These are phyloP conservation scores for Capsicum pubescens DNA, from an alignment of 257 asterid genomes.

Conservation along the genomic window DNA sequence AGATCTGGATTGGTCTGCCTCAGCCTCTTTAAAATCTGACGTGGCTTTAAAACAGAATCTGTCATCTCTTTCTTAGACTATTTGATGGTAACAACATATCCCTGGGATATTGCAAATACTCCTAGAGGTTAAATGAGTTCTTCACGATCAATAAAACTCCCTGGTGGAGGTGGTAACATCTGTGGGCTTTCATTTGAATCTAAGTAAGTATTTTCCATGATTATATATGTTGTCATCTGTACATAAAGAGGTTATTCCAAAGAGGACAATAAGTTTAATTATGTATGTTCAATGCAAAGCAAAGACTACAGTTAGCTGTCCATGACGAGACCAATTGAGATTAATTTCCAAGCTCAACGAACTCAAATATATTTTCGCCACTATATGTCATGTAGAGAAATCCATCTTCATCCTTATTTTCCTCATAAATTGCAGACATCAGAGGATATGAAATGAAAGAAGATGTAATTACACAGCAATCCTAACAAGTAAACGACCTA, in stretches of 20 bases:
- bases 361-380: slow-evolving; percentile 83
- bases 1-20: slow-evolving; percentile 89
- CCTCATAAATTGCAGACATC: slow-evolving; percentile 82
- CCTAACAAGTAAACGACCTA: neutral
- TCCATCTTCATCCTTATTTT: slow-evolving; percentile 82
- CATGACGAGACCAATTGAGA: neutral
- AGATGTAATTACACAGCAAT: slow-evolving; percentile 26
- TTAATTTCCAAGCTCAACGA: slow-evolving; percentile 30
- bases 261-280: neutral
- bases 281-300: neutral
- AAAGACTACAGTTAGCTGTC: neutral
- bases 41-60: slow-evolving; percentile 86
- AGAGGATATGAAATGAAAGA: slow-evolving; percentile 52
- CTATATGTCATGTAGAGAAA: slow-evolving; percentile 89
- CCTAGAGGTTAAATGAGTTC: slow-evolving; percentile 91
- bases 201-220: slow-evolving; percentile 41
- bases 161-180: slow-evolving; percentile 96
- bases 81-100: slow-evolving; percentile 85
- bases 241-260: neutral
- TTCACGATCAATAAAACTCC: slow-evolving; percentile 87
- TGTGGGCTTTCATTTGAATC: slow-evolving; percentile 67
- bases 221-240: neutral
- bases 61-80: slow-evolving; percentile 93
- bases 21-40: slow-evolving; percentile 77
- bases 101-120: slow-evolving; percentile 79